Base-by-base conservation (phyloP, 2,329 filamentous ascomycete species). In the Didymella keratinophila region DNA sequence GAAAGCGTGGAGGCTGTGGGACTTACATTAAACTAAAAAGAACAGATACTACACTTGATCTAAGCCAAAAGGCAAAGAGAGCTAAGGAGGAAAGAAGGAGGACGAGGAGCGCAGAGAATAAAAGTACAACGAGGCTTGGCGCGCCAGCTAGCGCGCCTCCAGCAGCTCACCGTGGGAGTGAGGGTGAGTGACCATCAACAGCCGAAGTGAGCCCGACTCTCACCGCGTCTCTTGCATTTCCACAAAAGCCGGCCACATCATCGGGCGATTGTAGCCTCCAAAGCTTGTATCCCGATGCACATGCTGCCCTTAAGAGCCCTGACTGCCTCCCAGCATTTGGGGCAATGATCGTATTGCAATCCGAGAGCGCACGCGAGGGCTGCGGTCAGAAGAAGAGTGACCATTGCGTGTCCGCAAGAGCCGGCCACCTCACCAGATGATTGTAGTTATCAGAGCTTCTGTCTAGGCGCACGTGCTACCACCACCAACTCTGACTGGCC, bases 11-110 rank as follows among this genome's bases (percentile, higher is more conserved):
- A 25, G 23, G 23, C 23, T 3, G 7, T 4, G 3, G 23, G 3
- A 25, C 23, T 25, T 25, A 25, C 23, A 51, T 57, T 57, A 51
- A 51, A 56, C 44, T 52, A 18, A 48, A 48, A 48, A 48, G 45
- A 48, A 48, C 45, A 48, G 45, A 48, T 48, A 48, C 45, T 57
- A 57, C 54, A 57, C 54, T 57, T 57, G 54, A 57, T 57, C 54
- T 57, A 57, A 57, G 54, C 54, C 54, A 57, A 57, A 57, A 57
- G 54, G 54, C 54, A 57, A 57, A 57, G 54, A 57, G 54, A 57
- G 54, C 54, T 57, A 52, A 57, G 23, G 54, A 57, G 46, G 4
- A 36, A 23, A 27, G 2, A 4, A 28, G 42, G 54, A 55, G 54
- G 47, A 16, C 47, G 54, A 46, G 53, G 46, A 25, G 23, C 3